Conservation (phyloP, 345 rosid species). For the Trapa bicornis region DNA sequence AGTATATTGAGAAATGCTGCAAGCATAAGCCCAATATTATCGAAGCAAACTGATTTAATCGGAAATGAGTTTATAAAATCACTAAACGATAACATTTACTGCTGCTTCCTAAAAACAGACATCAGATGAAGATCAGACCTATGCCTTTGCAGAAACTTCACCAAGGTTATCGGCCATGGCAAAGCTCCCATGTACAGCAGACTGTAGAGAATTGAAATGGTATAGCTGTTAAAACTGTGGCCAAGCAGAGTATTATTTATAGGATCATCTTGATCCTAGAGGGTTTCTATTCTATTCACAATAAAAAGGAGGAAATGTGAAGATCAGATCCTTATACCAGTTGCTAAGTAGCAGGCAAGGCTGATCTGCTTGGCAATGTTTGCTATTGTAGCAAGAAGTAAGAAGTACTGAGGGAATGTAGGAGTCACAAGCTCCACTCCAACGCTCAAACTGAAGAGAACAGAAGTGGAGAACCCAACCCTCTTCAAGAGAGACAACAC, state of each 20-base stretch:
- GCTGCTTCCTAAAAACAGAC: slow-evolving; percentile 1
- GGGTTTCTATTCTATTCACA: not conserved
- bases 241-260: not conserved
- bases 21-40: slow-evolving; percentile 56
- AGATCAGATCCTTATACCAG: slow-evolving; percentile 51
- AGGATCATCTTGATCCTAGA: not conserved
- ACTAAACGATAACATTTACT: not conserved
- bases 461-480: slow-evolving; percentile 73
- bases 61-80: slow-evolving; percentile 17
- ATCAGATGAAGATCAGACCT: slow-evolving; percentile 26
- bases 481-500: slow-evolving; percentile 35
- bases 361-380: slow-evolving; percentile 93
- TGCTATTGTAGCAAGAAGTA: slow-evolving; percentile 73
- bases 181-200: slow-evolving; percentile 83
- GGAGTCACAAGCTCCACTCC: slow-evolving; percentile 91
- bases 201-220: slow-evolving; percentile 19
- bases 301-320: not conserved
- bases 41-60: slow-evolving; percentile 71
- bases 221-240: not conserved
- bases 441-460: slow-evolving; percentile 75
- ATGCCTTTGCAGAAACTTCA: slow-evolving; percentile 90
- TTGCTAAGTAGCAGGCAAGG: slow-evolving; percentile 68
- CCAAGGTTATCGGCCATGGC: slow-evolving; percentile 89
- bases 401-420: slow-evolving; percentile 55
- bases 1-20: slow-evolving; percentile 46